A percentile compares a stretch with the other conserved stretches of the same genome.
phyloP scores from a whole-genome alignment of 305 asterid species.

The Solanum aculeatissimum region DNA sequence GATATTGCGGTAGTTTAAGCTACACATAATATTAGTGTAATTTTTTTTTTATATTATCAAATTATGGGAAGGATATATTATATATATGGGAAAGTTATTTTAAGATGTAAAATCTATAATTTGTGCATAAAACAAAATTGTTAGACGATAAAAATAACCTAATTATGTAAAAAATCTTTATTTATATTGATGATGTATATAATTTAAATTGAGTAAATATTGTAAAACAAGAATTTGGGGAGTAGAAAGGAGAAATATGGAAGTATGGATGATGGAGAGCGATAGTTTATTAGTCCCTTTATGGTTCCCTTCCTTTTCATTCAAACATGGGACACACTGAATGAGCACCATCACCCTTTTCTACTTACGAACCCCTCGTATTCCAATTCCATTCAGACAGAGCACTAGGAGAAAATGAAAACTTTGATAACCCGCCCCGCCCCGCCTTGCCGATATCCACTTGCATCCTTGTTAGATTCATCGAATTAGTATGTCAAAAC shows the following conservation, averaged over 20 bases:
- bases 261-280: neutral
- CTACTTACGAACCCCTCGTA: neutral
- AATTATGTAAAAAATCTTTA: neutral
- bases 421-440: neutral
- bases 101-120: neutral
- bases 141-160: neutral
- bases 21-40: neutral
- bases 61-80: neutral
- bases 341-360: neutral
- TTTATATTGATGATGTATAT: neutral
- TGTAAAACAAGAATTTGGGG: neutral
- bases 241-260: neutral
- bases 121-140: neutral
- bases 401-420: neutral
- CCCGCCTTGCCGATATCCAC: neutral
- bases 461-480: neutral
- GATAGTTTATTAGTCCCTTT: neutral
- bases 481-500: neutral
- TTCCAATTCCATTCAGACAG: neutral
- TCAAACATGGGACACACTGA: neutral
- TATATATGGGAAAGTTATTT: neutral
- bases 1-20: neutral
- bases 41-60: neutral
- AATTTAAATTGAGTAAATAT: neutral
- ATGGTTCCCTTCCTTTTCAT: neutral